These are phyloP conservation scores for Acorus calamus DNA, from an alignment of 106 monocot genomes.

Conservation along the genomic window DNA sequence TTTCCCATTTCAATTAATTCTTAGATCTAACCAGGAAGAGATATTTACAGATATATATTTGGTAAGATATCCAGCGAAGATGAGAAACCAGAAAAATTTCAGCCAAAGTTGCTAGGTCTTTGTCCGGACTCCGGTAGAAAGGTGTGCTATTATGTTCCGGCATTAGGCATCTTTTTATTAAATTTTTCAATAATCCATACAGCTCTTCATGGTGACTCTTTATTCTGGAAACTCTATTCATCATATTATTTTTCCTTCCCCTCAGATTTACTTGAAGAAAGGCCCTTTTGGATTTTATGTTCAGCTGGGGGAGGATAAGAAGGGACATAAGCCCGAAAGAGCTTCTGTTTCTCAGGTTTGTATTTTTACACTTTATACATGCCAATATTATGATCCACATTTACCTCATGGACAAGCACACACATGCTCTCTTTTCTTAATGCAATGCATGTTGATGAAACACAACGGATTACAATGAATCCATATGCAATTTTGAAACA, in stretches of 20 bases:
- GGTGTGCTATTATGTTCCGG: conserved; percentile 20
- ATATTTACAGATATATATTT: conserved; percentile 48
- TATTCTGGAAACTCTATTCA: too few relatives aligned
- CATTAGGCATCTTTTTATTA: background rate
- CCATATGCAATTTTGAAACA: too few relatives aligned
- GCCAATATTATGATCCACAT: background rate
- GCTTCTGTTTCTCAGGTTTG: conserved; percentile 62
- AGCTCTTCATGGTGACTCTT: too few relatives aligned
- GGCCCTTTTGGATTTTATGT: conserved; percentile 93
- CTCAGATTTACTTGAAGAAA: conserved; percentile 76
- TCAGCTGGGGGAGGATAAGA: conserved; percentile 78
- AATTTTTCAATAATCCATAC: too few relatives aligned
- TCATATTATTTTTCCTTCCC: background rate
- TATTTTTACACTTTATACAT: background rate
- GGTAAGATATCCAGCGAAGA: conserved; percentile 42
- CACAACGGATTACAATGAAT: too few relatives aligned
- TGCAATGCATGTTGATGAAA: too few relatives aligned
- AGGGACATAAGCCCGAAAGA: conserved; percentile 70
- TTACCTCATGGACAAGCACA: background rate
- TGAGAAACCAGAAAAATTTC: conserved; percentile 44
- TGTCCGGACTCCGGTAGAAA: conserved; percentile 56
- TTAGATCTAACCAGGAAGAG: too few relatives aligned
- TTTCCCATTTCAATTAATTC: too few relatives aligned
- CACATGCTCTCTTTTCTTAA: background rate
- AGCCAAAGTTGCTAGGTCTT: conserved; percentile 60